phyloP scores from a whole-genome alignment of 805 yeast genomes.

The Hagleromyces aurorensis region DNA sequence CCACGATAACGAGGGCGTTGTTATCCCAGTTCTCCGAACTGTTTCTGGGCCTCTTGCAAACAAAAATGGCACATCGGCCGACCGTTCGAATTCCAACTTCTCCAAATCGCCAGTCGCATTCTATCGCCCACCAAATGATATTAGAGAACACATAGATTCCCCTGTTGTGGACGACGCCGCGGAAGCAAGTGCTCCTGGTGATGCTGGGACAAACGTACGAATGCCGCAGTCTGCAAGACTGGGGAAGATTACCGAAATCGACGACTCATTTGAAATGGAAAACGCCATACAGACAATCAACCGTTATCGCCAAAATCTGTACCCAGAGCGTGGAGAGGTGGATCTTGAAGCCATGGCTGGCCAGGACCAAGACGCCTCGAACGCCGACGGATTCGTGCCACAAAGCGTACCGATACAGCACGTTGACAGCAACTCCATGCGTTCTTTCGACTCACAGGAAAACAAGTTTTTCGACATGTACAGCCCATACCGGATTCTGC shows the following conservation, averaged over 20 bases:
- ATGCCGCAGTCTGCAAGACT: conserved; percentile 4
- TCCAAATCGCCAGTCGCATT: too few species aligned
- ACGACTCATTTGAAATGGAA: conserved; percentile 8
- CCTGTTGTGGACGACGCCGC: too few species aligned
- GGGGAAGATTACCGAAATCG: conserved; percentile 5
- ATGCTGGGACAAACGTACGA: conserved; percentile 5
- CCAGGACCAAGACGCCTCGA: conserved; percentile 2
- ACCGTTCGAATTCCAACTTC: too few species aligned
- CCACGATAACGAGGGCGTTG: neutral
- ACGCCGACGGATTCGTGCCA: conserved; percentile 1
- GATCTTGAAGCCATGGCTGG: conserved; percentile 9
- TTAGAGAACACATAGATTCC: too few species aligned
- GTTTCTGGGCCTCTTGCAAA: conserved; percentile 10
- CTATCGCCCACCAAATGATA: too few species aligned
- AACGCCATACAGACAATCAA: conserved; percentile 6
- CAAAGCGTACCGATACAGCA: conserved; percentile 15
- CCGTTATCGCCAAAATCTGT: conserved; percentile 4
- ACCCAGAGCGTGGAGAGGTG: neutral
- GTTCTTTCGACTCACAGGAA: conserved; percentile 18
- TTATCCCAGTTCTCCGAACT: conserved; percentile 9
- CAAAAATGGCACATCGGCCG: too few species aligned
- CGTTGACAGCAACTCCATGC: conserved; percentile 17
- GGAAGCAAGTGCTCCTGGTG: too few species aligned
- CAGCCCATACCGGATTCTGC: conserved; percentile 16
- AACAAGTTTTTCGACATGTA: conserved; percentile 17